Base-by-base conservation (phyloP, 2,329 filamentous ascomycete species). In the Cercospora beticola region DNA sequence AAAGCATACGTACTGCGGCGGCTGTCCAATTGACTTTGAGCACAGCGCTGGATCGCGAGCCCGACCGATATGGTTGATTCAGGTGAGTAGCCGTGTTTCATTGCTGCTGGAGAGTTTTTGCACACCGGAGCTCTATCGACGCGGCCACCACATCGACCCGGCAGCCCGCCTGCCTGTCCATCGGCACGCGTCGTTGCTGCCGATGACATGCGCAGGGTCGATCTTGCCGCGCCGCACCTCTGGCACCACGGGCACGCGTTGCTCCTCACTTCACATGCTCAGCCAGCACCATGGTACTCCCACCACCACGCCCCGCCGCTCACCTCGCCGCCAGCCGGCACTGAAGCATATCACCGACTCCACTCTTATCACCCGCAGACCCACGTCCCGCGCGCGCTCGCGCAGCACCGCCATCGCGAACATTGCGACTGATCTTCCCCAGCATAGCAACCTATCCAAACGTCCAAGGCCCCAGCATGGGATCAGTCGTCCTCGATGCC, bases 401-500 rank as follows among this genome's bases (percentile, higher is more conserved):
- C 46, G 54, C 23, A n/a, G 54, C 23, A 28, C 26, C 23, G 54
- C 23, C 54, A 28, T 28, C 28, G 54, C 54, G 28, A 52, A 23
- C 36, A 43, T 16, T 33, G 59, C 66, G 66, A 68, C 72, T 73
- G 64, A 74, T 65, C 28, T 60, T 62, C 49, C 67, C 57, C 67
- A 66, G 67, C 67, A 69, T 61, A 57, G 64, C 49, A 26, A 31
- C 26, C 56, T 62, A 40, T 18, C 54, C 64, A 30, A 56, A 36
- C 65, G 40, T 31, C n/a, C 64, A 52, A 54, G 59, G 26, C 64
- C 64, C 81, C 82, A 86, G 83, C 79, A 89, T 88, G 87, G 86
- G 85, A 83, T 87, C 86, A 78, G 81, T 88, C 74, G 82, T 88
- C 77, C 80, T 88, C 82, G 92, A 94, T 84, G 89, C 89, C 83